phyloP scores from a whole-genome alignment of 371 early-diverging fungal species.

The Cokeromyces recurvatus region DNA sequence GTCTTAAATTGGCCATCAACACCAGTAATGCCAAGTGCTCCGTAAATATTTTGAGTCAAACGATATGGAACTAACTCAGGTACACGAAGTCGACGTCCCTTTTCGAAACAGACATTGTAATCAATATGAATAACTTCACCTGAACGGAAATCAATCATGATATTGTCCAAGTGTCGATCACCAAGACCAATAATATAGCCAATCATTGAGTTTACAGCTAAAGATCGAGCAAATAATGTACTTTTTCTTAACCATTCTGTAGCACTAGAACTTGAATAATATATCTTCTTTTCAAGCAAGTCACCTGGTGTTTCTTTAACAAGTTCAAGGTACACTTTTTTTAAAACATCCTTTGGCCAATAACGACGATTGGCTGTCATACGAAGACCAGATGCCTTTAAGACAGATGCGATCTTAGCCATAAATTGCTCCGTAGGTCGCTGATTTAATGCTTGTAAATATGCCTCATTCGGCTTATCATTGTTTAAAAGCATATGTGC shows the following conservation, averaged over 20 bases:
- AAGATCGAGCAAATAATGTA: slow-evolving; percentile 75
- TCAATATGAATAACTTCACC: slow-evolving; percentile 98
- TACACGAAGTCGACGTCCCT: slow-evolving; percentile 81
- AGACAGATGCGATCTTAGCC: slow-evolving; percentile 28
- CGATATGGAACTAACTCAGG: slow-evolving; percentile 98
- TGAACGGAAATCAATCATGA: slow-evolving; percentile 78
- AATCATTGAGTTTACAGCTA: slow-evolving; percentile 91
- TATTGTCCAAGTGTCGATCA: slow-evolving; percentile 98
- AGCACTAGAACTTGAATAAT: slow-evolving; percentile 51
- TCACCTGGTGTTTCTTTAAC: slow-evolving; percentile 62
- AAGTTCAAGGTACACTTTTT: slow-evolving; percentile 58
- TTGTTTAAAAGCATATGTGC: slow-evolving; percentile 28
- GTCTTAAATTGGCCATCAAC: slow-evolving; percentile 77
- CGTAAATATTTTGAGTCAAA: slow-evolving; percentile 82
- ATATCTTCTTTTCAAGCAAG: slow-evolving; percentile 56
- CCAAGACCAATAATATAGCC: slow-evolving; percentile 98
- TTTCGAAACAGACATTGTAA: slow-evolving; percentile 97
- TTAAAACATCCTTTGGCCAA: slow-evolving; percentile 64
- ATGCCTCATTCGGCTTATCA: slow-evolving; percentile 26
- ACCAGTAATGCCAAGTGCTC: slow-evolving; percentile 76
- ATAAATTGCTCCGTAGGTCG: slow-evolving; percentile 45
- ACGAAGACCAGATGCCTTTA: slow-evolving; percentile 47
- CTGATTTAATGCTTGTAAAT: slow-evolving; percentile 10
- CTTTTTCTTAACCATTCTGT: slow-evolving; percentile 73
- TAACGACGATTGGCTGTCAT: slow-evolving; percentile 49